Evolutionary conservation across 202 grass and related monocot species (phyloP), one percentile per base, ranked within the genome.

Genomic region (Eragrostis tef): DNA sequence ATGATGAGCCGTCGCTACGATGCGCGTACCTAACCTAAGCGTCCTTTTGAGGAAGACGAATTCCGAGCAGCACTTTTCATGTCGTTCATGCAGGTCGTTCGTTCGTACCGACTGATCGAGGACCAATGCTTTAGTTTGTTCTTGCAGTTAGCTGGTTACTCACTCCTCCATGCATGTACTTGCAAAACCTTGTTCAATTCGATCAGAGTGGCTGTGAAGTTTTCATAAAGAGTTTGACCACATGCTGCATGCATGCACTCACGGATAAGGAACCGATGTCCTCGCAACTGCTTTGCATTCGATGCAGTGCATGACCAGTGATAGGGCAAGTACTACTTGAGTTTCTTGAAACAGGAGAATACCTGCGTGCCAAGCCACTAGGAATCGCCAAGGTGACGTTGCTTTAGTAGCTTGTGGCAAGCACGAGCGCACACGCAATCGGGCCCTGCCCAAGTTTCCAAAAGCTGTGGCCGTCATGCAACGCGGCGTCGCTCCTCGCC

Each of bases 171-270:
- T n/a, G n/a, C n/a, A n/a, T 19, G 59, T 77, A 39, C 75, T 39
- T 42, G 39, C 10, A 1, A 5, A 58, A 58, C 3, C 22, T 25
- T 3, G 62, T 54, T 53, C 19, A 41, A 42, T 27, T 36, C 11
- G 53, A 6, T 26, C 36, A 2, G 70, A 66, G 70, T 66, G 31
- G 79, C 72, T 61, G 48, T 51, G 53, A 57, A 57, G 53, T 22
- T 57, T 57, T 57, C 29, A 44, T 47, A 31, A 65, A 41, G n/a
- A n/a, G n/a, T n/a, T n/a, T 79, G 83, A 86, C 68, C 70, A 66
- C 5, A 39, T n/a, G n/a, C n/a, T n/a, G n/a, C n/a, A 11, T 11
- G 57, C 58, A 61, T 6, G 58, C 36, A 21, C 17, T 9, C 72
- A 42, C 63, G 77, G 69, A 75, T 67, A 69, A 61, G 31, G 19